Evolutionary conservation across 2,329 filamentous ascomycete genomes (phyloP), one percentile per base, ranked within the genome.

Genomic region (Aureobasidium leucospermi): DNA sequence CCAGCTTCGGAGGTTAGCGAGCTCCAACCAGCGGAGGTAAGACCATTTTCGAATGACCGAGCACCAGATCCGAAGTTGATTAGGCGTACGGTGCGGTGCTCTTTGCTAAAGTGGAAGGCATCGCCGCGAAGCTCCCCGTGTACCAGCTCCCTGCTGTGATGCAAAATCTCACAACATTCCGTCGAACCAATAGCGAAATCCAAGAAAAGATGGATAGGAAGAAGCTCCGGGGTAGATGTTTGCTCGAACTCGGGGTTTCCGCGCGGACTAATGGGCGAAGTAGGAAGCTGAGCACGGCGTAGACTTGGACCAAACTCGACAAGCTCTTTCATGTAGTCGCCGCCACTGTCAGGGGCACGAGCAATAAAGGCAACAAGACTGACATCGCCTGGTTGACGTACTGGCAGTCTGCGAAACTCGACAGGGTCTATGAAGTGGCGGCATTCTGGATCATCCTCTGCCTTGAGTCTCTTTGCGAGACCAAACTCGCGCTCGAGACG

Each of bases 61-160:
- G 91, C 79, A 2, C 93, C 93, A 11, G 90, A 93, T 11, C 93
- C 93, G 69, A 95, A 91, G 59, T 90, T 90, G 63, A 90, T 82
- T 63, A 96, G 80, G 69, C 88, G 90, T 63, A 96, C 90, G 59
- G 79, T 77, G 59, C 85, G 84, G 1, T 83, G 83, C 47, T 90
- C 83, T 13, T 77, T 70, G 66, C 89, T 88, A 76, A 89, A 96
- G 70, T 96, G 90, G 68, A 96, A 96, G 0, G 91, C 88, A 73
- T 97, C 93, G 5, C 86, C 89, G 31, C 93, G 83, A 53, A 97
- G 86, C 73, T 97, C 93, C 46, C 93, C 93, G 67, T 96, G 93
- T 1, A 96, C 87, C 60, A 91, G 85, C 62, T 89, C 87, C 60
- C 93, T 84, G 8, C 88, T 86, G 73, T 96, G 91, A 67, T 97